A percentile compares a stretch with the other conserved stretches of the same genome.
phyloP scores from a whole-genome alignment of 1,284 basidiomycete species.

The Cutaneotrichosporon cavernicola region DNA sequence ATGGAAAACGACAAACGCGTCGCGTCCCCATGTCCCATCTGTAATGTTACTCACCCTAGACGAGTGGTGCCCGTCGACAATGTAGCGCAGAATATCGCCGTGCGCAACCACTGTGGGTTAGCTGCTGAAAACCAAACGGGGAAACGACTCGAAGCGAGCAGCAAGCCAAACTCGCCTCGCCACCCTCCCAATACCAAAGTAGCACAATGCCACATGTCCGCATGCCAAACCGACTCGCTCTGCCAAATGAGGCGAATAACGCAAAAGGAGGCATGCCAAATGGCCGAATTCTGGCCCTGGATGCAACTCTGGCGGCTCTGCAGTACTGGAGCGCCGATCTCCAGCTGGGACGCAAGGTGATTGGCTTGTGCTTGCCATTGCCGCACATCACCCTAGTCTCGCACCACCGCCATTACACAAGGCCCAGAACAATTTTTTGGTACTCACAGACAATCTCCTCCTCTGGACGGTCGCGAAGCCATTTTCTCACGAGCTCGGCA shows the following conservation, averaged over 20 bases:
- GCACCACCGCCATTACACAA: not conserved
- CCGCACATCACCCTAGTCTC: not conserved
- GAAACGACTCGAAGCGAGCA: not conserved
- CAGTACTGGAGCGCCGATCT: not conserved
- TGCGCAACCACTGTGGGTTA: constrained; percentile 47
- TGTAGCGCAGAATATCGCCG: constrained; percentile 50
- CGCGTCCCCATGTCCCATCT: not conserved
- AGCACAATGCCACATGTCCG: not conserved
- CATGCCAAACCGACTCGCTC: not conserved
- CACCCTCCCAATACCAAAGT: not conserved
- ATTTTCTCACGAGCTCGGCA: constrained; percentile 41
- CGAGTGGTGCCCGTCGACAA: constrained; percentile 43
- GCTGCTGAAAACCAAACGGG: constrained; percentile 2
- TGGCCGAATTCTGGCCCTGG: not conserved
- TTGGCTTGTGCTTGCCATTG: not conserved
- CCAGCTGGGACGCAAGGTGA: not conserved
- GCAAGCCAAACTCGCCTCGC: not conserved
- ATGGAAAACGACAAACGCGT: not conserved
- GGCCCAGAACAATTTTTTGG: not conserved
- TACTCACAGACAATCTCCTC: constrained; percentile 49
- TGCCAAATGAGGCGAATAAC: not conserved
- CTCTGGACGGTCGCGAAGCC: constrained; percentile 48
- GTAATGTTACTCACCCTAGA: constrained; percentile 32
- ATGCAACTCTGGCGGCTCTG: not conserved
- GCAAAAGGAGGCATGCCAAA: not conserved